A percentile compares a stretch with the other conserved stretches of the same genome.
Evolutionary conservation across 345 rosid species (phyloP).

Genomic region (Cardamine occulta): DNA sequence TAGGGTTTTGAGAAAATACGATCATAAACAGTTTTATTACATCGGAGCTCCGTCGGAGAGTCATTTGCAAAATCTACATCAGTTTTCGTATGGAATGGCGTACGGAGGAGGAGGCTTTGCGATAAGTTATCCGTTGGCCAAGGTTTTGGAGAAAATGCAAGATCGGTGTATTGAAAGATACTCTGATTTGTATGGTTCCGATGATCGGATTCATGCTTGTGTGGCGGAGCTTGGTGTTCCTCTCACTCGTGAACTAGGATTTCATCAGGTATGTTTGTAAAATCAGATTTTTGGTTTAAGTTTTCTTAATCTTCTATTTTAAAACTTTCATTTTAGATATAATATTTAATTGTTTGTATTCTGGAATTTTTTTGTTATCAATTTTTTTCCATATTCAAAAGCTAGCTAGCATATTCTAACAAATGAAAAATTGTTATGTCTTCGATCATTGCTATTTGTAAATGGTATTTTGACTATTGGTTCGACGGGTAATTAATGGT

Average conservation of each 20-base stretch:
- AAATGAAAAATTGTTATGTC: not conserved
- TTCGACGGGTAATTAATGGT: too few relatives aligned
- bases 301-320: too few relatives aligned
- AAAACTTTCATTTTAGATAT: too few relatives aligned
- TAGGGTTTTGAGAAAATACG: constrained; percentile 73
- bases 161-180: constrained; percentile 68
- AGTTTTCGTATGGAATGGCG: constrained; percentile 69
- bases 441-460: not conserved
- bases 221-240: constrained; percentile 91
- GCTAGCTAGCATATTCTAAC: not conserved
- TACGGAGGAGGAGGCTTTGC: constrained; percentile 93
- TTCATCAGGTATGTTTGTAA: constrained; percentile 69
- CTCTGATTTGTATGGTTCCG: constrained; percentile 66
- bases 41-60: constrained; percentile 79
- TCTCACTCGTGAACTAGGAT: constrained; percentile 67
- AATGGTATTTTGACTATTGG: not conserved
- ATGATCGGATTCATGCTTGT: constrained; percentile 82
- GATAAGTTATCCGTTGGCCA: constrained; percentile 70
- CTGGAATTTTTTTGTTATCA: too few relatives aligned
- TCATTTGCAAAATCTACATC: constrained; percentile 56
- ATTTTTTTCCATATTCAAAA: not conserved
- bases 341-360: too few relatives aligned
- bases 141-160: constrained; percentile 55
- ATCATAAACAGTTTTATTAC: constrained; percentile 69
- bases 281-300: too few relatives aligned